phyloP scores from a whole-genome alignment of 331 rosid species.

The Arachis monticola region DNA sequence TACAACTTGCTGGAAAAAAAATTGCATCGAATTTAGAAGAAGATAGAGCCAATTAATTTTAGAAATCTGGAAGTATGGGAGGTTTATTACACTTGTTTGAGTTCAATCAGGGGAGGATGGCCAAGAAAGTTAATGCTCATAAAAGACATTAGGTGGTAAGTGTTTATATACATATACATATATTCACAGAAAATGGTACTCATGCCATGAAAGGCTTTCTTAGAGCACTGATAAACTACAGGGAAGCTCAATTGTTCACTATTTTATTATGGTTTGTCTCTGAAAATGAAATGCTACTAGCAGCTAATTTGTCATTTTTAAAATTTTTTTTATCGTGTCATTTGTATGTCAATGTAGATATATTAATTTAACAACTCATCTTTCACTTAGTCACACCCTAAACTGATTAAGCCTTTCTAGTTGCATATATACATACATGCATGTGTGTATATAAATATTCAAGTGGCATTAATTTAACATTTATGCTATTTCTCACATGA shows the following conservation, averaged over 20 bases:
- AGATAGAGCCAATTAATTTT: too few relatives aligned
- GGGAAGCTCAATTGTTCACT: conserved; percentile 26
- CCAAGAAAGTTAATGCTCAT: conserved; percentile 74
- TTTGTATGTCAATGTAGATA: conserved; percentile 4
- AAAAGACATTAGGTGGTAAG: conserved; percentile 73
- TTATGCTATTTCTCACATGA: too few relatives aligned
- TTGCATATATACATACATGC: too few relatives aligned
- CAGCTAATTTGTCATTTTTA: conserved; percentile 19
- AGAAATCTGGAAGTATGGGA: conserved; percentile 65
- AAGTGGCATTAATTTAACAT: too few relatives aligned
- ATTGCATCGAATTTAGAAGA: too few relatives aligned
- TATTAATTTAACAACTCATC: neutral
- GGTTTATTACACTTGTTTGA: conserved; percentile 72
- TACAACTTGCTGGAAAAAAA: too few relatives aligned
- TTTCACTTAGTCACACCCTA: too few relatives aligned
- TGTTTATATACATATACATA: conserved; percentile 24
- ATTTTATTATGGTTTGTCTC: conserved; percentile 15
- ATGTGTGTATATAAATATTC: too few relatives aligned
- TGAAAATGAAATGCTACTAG: conserved; percentile 11
- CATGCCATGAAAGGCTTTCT: conserved; percentile 8
- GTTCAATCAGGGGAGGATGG: conserved; percentile 82
- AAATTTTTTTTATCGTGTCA: neutral
- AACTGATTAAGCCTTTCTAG: too few relatives aligned
- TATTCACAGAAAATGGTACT: neutral
- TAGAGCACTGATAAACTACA: neutral